These are phyloP conservation scores for Exophiala calicioides DNA, from an alignment of 2,329 filamentous ascomycete genomes.

Conservation along the genomic window DNA sequence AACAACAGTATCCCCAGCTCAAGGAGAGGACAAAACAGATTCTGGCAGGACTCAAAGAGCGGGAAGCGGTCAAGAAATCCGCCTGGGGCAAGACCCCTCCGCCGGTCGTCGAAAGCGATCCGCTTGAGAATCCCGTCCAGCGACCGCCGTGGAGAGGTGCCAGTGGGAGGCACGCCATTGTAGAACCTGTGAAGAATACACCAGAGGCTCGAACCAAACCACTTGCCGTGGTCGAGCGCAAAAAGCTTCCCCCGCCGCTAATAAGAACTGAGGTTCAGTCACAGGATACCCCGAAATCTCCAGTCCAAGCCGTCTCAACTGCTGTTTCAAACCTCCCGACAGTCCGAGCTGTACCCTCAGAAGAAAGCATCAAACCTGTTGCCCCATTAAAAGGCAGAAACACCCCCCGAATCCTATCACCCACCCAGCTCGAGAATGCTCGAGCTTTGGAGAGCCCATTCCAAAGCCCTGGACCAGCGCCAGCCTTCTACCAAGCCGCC, in stretches of 20 bases:
- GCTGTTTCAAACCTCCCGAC: constrained; percentile 33
- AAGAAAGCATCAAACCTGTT: constrained; percentile 45
- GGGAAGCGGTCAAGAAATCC: constrained; percentile 37
- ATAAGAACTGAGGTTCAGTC: constrained; percentile 2
- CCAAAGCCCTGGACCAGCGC: constrained; percentile 20
- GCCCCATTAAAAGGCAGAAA: constrained; percentile 45
- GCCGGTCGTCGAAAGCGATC: constrained; percentile 41
- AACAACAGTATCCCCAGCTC: constrained; percentile 34
- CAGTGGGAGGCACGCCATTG: constrained; percentile 66
- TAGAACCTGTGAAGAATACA: constrained; percentile 65
- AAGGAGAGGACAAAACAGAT: constrained; percentile 43
- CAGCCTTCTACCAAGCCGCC: constrained; percentile 2
- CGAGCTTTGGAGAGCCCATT: constrained; percentile 23
- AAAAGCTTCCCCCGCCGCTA: constrained; percentile 15
- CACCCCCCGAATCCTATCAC: constrained; percentile 34
- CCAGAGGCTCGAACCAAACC: constrained; percentile 45
- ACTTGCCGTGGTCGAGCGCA: constrained; percentile 33
- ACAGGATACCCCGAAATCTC: constrained; percentile 14
- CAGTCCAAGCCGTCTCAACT: constrained; percentile 34
- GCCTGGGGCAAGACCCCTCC: constrained; percentile 33
- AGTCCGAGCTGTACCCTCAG: constrained; percentile 29
- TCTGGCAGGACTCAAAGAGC: constrained; percentile 33
- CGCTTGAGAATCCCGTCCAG: constrained; percentile 49
- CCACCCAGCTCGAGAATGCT: constrained; percentile 15
- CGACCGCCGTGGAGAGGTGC: constrained; percentile 68